These are phyloP conservation scores for Stenocarpella maydis DNA, from an alignment of 2,329 filamentous ascomycete genomes.

Conservation along the genomic window DNA sequence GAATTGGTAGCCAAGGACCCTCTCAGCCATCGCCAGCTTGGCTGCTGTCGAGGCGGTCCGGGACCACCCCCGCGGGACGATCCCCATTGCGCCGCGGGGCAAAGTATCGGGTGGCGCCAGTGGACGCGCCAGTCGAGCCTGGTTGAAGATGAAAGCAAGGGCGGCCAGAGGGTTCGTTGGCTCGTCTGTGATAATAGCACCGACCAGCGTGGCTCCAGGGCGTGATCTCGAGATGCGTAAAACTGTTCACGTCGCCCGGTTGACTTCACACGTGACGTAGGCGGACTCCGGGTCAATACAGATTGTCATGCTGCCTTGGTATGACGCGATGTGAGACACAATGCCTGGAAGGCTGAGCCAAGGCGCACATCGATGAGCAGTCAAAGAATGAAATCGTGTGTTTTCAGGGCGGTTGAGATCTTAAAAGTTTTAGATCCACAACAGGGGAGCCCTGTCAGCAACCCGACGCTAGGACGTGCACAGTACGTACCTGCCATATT, in stretches of 20 bases:
- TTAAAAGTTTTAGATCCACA: too few species aligned
- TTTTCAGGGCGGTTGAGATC: background rate
- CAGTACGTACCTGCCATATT: too few species aligned
- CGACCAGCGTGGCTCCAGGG: too few species aligned
- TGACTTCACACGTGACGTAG: conserved; percentile 12
- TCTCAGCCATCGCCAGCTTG: conserved; percentile 30
- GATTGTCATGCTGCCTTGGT: background rate
- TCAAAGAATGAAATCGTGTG: background rate
- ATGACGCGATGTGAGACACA: background rate
- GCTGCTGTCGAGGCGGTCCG: conserved; percentile 2
- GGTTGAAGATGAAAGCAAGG: too few species aligned
- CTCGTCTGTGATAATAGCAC: background rate
- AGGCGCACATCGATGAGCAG: background rate
- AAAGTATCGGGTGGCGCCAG: background rate
- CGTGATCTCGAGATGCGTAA: background rate
- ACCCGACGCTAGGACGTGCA: too few species aligned
- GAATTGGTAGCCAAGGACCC: conserved; percentile 37
- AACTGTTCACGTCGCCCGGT: background rate
- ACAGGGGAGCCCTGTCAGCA: too few species aligned
- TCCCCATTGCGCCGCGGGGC: background rate
- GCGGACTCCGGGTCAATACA: background rate
- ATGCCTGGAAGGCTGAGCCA: background rate
- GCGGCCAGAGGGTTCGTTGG: background rate
- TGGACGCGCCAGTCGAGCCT: background rate
- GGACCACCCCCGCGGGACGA: conserved; percentile 10